Evolutionary conservation across 768 basidiomycete species (phyloP), one percentile per base, ranked within the genome.

Genomic region (Lentinula detonsa): DNA sequence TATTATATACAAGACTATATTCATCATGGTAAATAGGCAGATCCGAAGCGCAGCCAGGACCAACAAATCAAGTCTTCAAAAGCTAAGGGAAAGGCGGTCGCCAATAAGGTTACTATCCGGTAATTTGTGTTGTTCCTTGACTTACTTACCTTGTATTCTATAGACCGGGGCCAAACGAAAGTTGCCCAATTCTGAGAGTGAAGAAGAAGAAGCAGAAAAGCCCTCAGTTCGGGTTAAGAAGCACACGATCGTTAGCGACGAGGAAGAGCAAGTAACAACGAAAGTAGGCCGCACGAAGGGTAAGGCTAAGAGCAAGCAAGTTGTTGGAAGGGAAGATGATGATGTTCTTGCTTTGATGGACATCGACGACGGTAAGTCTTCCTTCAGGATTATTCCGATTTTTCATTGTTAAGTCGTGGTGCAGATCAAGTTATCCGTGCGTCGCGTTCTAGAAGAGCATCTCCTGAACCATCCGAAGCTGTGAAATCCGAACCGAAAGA

Each of bases 271-370:
- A 11, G 72, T 66, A 15, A 66, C 70, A 39, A 64, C 70, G 9
- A 62, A 69, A 39, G 65, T 72, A 67, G 45, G 70, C 48, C 46
- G 66, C 28, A 69, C 75, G 55, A 78, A 76, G 68, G 61, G 64
- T 57, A 70, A 71, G 68, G 61, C 63, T 56, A 66, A 58, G 66
- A 68, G 35, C 78, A 66, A 57, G 65, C 69, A 35, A 78, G 76
- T 65, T 70, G 71, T 50, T 6, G 39, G 18, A 2, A 75, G 77
- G 31, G 76, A 75, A 8, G 81, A 85, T 61, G 74, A 77, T 15
- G 82, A 81, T 9, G 73, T 76, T 10, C 76, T 75, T 46, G 86
- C 82, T 9, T 80, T 90, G 76, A 90, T 90, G 88, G 89, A 91
- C 55, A 79, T 90, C 58, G 88, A 90, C 60, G 90, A 91, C 66